Evolutionary conservation across 305 asterid genomes (phyloP), one percentile per base, ranked within the genome.

Genomic region (Solanum hybrid): DNA sequence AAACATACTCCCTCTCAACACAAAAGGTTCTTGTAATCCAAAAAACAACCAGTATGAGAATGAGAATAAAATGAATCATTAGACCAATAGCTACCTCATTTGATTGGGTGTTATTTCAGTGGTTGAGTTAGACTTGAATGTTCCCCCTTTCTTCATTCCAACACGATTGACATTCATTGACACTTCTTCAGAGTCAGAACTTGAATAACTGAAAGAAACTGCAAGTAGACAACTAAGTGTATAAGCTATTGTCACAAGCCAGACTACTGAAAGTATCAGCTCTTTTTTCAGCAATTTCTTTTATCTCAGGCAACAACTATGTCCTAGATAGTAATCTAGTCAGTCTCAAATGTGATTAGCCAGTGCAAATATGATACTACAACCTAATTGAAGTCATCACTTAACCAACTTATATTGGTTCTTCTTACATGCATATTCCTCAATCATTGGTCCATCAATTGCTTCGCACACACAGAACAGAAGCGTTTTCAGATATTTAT

Each of bases 131-230:
- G 91, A 90, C 93, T 94, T 95, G 91, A 96, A 93, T 34, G 96
- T 92, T 90, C 94, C 95, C 37, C 98, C 97, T 93, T 95, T 95
- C 95, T 96, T 95, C 86, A 85, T 93, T 90, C 98, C 99, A 91
- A 93, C 91, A 75, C 98, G 98, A 84, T 93, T 95, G 89, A 96
- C 91, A 88, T 96, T 93, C 98, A 97, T 95, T 35, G 97, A 94
- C 85, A 96, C 99, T 95, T 96, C 99, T 92, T 95, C 96, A 90
- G 94, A 91, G 87, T 96, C 98, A 79, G 96, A 88, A 93, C 75
- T 92, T 5, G 99, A 93, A 93, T 96, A 97, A 85, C 98, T 95
- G 93, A 97, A 96, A 76, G 99, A 95, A 93, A 97, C 99, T 97
- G 98, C 92, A 20, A 60, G 37, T 71, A 64, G 26, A 64, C 66